A percentile compares a stretch with the other conserved stretches of the same genome.
Evolutionary conservation across 495 filamentous ascomycete genomes (phyloP).

Genomic region (Melanomma pulvis-pyrius): DNA sequence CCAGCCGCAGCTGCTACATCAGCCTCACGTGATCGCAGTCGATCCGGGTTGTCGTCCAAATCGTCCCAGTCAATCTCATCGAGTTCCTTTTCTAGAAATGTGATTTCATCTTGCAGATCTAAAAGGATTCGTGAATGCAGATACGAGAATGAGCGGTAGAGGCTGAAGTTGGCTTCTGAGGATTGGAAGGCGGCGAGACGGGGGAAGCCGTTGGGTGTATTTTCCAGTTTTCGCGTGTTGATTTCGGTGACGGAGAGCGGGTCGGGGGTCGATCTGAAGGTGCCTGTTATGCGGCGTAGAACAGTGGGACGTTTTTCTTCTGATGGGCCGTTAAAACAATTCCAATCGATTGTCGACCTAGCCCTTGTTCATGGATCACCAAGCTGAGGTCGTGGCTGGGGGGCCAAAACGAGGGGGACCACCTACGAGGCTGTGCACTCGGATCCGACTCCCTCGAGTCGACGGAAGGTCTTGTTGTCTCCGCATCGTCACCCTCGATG

Average conservation of each 20-base stretch:
- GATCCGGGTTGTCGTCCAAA: constrained; percentile 26
- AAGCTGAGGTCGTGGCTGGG: background rate
- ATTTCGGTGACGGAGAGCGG: constrained; percentile 26
- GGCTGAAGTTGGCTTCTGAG: constrained; percentile 45
- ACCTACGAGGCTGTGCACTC: constrained; percentile 32
- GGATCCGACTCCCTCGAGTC: constrained; percentile 14
- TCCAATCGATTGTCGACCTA: no score
- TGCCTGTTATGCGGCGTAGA: constrained; percentile 28
- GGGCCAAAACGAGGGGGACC: constrained; percentile 8
- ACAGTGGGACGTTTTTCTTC: constrained; percentile 20
- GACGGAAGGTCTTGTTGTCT: constrained; percentile 1
- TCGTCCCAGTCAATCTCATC: constrained; percentile 41
- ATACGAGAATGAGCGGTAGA: constrained; percentile 47
- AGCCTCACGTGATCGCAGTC: constrained; percentile 32
- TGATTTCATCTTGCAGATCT: constrained; percentile 47
- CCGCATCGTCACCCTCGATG: constrained; percentile 24
- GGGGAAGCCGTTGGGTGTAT: constrained; percentile 45
- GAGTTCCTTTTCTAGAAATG: constrained; percentile 42
- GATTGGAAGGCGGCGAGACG: constrained; percentile 45
- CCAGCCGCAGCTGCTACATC: constrained; percentile 16
- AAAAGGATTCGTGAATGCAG: constrained; percentile 46
- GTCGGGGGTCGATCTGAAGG: constrained; percentile 26
- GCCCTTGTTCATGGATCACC: no score
- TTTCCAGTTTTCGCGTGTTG: constrained; percentile 38
- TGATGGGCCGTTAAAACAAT: background rate